phyloP scores from a whole-genome alignment of 768 basidiomycete genomes.

The Tricholoma matsutake region DNA sequence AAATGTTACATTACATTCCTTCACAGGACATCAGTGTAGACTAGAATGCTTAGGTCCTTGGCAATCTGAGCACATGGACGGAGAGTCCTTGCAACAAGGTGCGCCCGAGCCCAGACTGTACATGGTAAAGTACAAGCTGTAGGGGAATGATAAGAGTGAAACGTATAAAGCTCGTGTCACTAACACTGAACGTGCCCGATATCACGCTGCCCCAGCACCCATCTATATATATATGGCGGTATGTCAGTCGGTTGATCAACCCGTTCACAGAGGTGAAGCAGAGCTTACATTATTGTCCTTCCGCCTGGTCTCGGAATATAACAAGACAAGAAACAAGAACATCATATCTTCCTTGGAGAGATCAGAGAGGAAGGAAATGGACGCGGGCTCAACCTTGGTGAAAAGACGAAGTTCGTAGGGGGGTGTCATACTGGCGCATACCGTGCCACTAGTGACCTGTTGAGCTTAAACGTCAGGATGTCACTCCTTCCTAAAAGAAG shows the following conservation, averaged over 20 bases:
- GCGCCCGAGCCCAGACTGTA: too few species aligned
- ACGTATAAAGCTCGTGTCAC: too few species aligned
- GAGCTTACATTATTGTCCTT: slow-evolving; percentile 4
- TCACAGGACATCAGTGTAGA: too few species aligned
- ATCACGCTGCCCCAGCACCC: too few species aligned
- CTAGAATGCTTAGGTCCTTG: too few species aligned
- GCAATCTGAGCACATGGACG: too few species aligned
- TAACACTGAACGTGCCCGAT: too few species aligned
- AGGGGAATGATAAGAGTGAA: too few species aligned
- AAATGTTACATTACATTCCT: too few species aligned
- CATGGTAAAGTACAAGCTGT: too few species aligned
- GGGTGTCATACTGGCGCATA: slow-evolving; percentile 5
- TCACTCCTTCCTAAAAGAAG: background rate
- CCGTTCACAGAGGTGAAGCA: background rate
- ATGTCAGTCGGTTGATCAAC: background rate
- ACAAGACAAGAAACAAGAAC: slow-evolving; percentile 12
- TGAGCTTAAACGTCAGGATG: background rate
- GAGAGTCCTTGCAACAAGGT: too few species aligned
- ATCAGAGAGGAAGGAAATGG: slow-evolving; percentile 6
- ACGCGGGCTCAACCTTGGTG: slow-evolving; percentile 6
- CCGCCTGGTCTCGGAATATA: slow-evolving; percentile 14
- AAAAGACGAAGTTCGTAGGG: slow-evolving; percentile 6
- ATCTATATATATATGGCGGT: too few species aligned
- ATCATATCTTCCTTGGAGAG: slow-evolving; percentile 7
- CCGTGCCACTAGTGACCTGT: slow-evolving; percentile 5